These are phyloP conservation scores for button mushroom (Agaricus bisporus) DNA, from an alignment of 768 basidiomycete genomes.

Conservation along the genomic window DNA sequence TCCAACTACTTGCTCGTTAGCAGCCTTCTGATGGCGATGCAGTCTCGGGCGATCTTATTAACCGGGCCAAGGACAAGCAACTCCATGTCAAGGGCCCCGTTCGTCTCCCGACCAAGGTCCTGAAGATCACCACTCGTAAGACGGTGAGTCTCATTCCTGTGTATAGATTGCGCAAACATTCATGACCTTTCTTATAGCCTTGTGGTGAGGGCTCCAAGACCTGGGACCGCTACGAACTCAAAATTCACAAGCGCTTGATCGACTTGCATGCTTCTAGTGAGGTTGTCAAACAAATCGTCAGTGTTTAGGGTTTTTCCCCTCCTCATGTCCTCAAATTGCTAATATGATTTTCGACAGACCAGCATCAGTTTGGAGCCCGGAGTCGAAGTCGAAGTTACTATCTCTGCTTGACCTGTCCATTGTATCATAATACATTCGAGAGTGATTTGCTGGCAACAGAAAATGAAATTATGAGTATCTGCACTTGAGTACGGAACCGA, in stretches of 20 bases:
- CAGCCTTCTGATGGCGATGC: background rate
- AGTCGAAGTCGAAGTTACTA: slow-evolving; percentile 98
- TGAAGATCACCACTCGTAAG: slow-evolving; percentile 99
- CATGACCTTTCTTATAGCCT: slow-evolving; percentile 46
- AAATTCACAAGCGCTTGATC: slow-evolving; percentile 98
- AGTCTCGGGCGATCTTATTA: slow-evolving; percentile 97
- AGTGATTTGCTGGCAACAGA: too few relatives aligned
- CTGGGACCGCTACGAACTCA: slow-evolving; percentile 99
- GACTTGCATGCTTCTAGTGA: slow-evolving; percentile 98
- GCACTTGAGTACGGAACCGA: too few relatives aligned
- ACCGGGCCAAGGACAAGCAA: slow-evolving; percentile 99
- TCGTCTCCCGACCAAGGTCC: slow-evolving; percentile 96
- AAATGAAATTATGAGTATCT: too few relatives aligned
- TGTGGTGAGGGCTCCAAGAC: slow-evolving; percentile 99
- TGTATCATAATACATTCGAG: slow-evolving; percentile 3
- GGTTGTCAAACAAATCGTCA: slow-evolving; percentile 98
- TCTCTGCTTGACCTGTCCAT: slow-evolving; percentile 53
- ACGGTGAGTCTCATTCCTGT: slow-evolving; percentile 53
- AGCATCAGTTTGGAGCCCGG: slow-evolving; percentile 98
- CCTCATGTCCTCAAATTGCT: background rate
- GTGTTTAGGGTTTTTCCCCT: slow-evolving; percentile 23
- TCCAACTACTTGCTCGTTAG: background rate
- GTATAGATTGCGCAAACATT: background rate
- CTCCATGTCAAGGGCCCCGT: slow-evolving; percentile 99
- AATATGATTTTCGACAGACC: slow-evolving; percentile 48